Percentiles rank a stretch among this genome's conserved stretches.
Conservation (phyloP, 2,329 filamentous ascomycete species). For the Cordyceps cicadae region DNA sequence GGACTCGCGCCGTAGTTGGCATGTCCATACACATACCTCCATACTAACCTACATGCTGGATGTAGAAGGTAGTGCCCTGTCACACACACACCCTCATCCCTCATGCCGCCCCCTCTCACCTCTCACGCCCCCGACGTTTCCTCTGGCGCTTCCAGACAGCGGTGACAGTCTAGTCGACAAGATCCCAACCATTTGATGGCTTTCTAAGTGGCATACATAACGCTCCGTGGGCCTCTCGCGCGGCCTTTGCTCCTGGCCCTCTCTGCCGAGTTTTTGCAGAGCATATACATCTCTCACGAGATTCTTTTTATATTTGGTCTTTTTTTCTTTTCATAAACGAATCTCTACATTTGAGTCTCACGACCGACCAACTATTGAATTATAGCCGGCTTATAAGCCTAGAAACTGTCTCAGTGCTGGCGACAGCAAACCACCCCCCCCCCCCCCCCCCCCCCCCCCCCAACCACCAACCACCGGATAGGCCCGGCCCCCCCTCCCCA, state of each 20-base stretch:
- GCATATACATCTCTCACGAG: conserved; percentile 11
- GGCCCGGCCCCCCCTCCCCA: background rate
- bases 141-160: conserved; percentile 5
- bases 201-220: conserved; percentile 3
- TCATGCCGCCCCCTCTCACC: background rate
- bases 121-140: conserved; percentile 2
- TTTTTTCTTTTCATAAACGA: conserved; percentile 4
- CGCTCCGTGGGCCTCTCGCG: conserved; percentile 3
- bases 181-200: background rate
- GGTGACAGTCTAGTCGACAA: background rate
- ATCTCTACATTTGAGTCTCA: conserved; percentile 10
- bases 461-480: conserved; percentile 9
- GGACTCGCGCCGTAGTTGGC: background rate
- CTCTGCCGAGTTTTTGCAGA: conserved; percentile 11
- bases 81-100: conserved; percentile 1
- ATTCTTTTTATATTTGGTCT: conserved; percentile 11
- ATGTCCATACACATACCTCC: background rate
- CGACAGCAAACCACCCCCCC: conserved; percentile 24
- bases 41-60: background rate
- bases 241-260: conserved; percentile 7
- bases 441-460: too few relatives aligned
- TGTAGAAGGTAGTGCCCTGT: background rate
- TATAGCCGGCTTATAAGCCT: conserved; percentile 14
- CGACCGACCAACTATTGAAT: conserved; percentile 18
- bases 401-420: conserved; percentile 26